Evolutionary conservation across 495 filamentous ascomycete species (phyloP), one percentile per base, ranked within the genome.

Genomic region (Penicillium macrosclerotiorum): DNA sequence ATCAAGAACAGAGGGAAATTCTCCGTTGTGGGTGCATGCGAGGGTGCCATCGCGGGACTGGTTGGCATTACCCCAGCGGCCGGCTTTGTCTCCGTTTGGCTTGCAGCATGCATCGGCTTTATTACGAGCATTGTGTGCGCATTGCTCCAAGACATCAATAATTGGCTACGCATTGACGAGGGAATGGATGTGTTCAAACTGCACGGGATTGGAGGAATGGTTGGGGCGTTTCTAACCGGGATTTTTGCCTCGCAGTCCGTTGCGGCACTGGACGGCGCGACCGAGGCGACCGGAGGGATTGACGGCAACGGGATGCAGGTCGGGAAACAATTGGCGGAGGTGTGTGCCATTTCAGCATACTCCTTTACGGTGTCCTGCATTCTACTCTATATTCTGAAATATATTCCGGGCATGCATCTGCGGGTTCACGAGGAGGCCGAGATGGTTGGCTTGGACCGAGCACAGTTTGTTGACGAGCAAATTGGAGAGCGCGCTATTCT

Each of bases 31-130:
- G 79, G 79, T 24, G 74, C 75, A 3, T 84, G 81, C 54, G 73
- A 78, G 51, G 82, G 82, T 19, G 78, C 77, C 12, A 84, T 85
- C 51, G 77, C 80, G 22, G 82, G 81, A 14, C 73, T 84, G 11
- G 80, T 84, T 7, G 81, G 77, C 8, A 83, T 84, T 55, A 85
- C 82, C 0, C 82, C 80, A 4, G 81, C 79, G 12, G 79, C 79
- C 13, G 79, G 81, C 32, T 83, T 76, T 53, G 78, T 83, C 22
- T 70, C 69, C 13, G 59, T 73, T 34, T 80, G 79, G 80, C 62
- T 72, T 11, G 77, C 78, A 5, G 79, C 73, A 4, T 60, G 74
- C 17, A 82, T 85, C 42, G 80, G 80, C 13, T 78, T 83, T 63
- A 43, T 83, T 16, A 81, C 80, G 5, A 73, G 66, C 9, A 63